Percentiles rank a stretch among this genome's conserved stretches.
phyloP scores from a whole-genome alignment of 2,329 filamentous ascomycete species.

The Lecanosticta acicola region DNA sequence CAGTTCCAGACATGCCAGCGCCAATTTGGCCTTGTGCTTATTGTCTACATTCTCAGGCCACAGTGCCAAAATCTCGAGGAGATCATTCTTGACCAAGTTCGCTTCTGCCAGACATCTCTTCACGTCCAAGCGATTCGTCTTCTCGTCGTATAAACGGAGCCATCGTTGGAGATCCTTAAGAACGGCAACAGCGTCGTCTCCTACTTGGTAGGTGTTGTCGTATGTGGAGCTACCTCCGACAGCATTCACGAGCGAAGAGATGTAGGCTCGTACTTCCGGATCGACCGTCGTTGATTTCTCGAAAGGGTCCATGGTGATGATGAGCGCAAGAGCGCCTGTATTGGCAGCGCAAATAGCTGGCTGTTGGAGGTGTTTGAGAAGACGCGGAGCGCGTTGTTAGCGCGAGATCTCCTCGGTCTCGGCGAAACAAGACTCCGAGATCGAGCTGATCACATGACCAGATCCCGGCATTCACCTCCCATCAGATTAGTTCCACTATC shows the following conservation, averaged over 20 bases:
- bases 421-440: not conserved
- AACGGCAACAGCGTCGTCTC: slow-evolving; percentile 87
- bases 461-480: not conserved
- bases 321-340: not conserved
- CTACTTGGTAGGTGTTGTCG: slow-evolving; percentile 64
- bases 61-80: slow-evolving; percentile 79
- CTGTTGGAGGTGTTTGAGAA: not conserved
- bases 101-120: slow-evolving; percentile 86
- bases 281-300: slow-evolving; percentile 53
- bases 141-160: slow-evolving; percentile 72
- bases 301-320: slow-evolving; percentile 15
- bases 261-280: slow-evolving; percentile 85
- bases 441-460: slow-evolving; percentile 1
- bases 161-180: slow-evolving; percentile 91
- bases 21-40: slow-evolving; percentile 70
- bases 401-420: not conserved
- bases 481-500: not conserved
- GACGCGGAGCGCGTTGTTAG: slow-evolving; percentile 3
- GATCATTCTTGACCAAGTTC: slow-evolving; percentile 82
- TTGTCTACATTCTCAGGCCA: slow-evolving; percentile 73
- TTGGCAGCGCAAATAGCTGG: not conserved
- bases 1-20: slow-evolving; percentile 81
- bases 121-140: slow-evolving; percentile 88
- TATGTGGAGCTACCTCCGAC: slow-evolving; percentile 45
- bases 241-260: slow-evolving; percentile 89